A percentile compares a stretch with the other conserved stretches of the same genome.
These are phyloP conservation scores for Xylaria arbuscula DNA, from an alignment of 2,329 filamentous ascomycete species.

Conservation along the genomic window DNA sequence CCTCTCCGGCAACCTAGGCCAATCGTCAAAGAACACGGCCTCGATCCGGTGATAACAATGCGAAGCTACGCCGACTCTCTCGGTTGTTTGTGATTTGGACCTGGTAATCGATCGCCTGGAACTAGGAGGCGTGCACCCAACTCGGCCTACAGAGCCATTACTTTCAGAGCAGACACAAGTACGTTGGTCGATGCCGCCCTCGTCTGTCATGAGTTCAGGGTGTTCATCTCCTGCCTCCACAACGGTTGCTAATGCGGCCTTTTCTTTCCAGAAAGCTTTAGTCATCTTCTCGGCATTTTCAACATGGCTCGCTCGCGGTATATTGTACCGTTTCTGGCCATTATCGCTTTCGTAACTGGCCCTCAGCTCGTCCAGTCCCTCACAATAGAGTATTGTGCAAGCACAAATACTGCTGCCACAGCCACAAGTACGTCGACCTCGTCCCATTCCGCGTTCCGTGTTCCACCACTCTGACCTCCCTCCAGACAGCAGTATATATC, in stretches of 20 bases:
- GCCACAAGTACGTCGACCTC: slow-evolving; percentile 54
- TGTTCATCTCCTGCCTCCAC: background rate
- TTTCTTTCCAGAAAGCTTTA: background rate
- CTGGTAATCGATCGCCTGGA: slow-evolving; percentile 26
- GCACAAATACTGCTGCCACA: slow-evolving; percentile 58
- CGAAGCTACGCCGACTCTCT: slow-evolving; percentile 30
- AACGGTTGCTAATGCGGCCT: slow-evolving; percentile 21
- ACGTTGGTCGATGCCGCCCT: slow-evolving; percentile 15
- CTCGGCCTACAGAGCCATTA: slow-evolving; percentile 9
- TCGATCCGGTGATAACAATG: slow-evolving; percentile 37
- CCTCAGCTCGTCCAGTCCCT: slow-evolving; percentile 45
- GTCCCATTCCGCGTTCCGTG: slow-evolving; percentile 39
- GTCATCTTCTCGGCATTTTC: slow-evolving; percentile 1
- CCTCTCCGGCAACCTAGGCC: slow-evolving; percentile 17
- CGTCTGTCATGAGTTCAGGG: slow-evolving; percentile 7
- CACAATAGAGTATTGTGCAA: slow-evolving; percentile 58
- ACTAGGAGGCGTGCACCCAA: slow-evolving; percentile 14
- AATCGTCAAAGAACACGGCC: slow-evolving; percentile 5
- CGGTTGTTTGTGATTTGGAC: slow-evolving; percentile 37
- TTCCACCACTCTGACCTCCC: slow-evolving; percentile 39
- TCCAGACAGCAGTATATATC: slow-evolving; percentile 66
- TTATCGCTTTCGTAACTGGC: slow-evolving; percentile 40
- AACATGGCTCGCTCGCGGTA: slow-evolving; percentile 43
- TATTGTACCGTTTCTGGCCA: slow-evolving; percentile 40
- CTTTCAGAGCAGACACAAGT: slow-evolving; percentile 18